Evolutionary conservation across 257 asterid genomes (phyloP), one percentile per base, ranked within the genome.

Genomic region (Solanum okadae): DNA sequence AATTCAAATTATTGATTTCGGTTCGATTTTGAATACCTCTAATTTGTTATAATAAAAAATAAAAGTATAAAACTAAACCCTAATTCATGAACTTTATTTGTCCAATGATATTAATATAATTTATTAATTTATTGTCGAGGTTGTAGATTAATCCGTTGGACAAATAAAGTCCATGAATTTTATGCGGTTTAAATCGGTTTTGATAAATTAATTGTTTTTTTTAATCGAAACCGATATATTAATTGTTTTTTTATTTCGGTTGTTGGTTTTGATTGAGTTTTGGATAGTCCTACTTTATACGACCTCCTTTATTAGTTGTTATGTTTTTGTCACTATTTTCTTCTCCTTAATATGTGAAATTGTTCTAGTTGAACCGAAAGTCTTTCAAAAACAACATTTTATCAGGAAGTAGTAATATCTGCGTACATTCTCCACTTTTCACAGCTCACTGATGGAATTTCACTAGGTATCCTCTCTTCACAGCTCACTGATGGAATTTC

Each of bases 361-460:
- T 20, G 13, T 22, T 22, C 5, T 22, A 22, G 5, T 59, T 59
- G 13, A 59, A 22, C 0, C 12, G 12, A 59, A 59, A 22, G 27
- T 59, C 13, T 59, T 22, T 59, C 2, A 59, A 59, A 22, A 8
- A 0, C 0, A 59, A 22, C 2, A 22, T 59, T 20, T 56, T 56
- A 18, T 0, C n/a, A 20, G 1, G 4, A 56, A 20, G 5, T 8
- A 1, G 2, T 59, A 59, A 59, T 20, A 59, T 22, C 0, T 22
- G 2, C 0, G 1, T 59, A 20, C 5, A 59, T 59, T 59, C 2
- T 52, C 2, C 1, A 0, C 11, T 18, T 10, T 18, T 56, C 4
- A 56, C 10, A 18, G 0, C 10, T 18, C 0, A 18, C 10, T 56
- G 4, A 22, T 56, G 3, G 0, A 2, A 52, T 2, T 52, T 52